phyloP scores from a whole-genome alignment of 1,284 basidiomycete genomes.

The Apiotrichum mycotoxinovorans region DNA sequence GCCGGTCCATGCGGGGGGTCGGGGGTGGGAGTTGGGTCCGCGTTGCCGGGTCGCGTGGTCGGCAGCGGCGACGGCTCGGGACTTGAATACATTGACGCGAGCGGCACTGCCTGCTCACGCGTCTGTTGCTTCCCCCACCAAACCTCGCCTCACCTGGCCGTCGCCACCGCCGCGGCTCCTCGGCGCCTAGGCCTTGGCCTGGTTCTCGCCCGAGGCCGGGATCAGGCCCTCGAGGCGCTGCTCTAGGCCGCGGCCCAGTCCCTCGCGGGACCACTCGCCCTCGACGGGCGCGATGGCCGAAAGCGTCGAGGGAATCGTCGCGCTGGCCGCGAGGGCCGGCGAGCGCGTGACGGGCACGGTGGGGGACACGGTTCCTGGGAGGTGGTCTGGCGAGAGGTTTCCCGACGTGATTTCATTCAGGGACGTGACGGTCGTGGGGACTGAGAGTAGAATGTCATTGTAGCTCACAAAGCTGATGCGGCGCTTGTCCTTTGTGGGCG shows the following conservation, averaged over 20 bases:
- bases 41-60: no score
- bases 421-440: constrained; percentile 66
- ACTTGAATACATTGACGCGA: no score
- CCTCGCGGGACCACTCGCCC: constrained; percentile 78
- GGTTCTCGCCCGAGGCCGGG: background rate
- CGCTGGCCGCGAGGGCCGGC: constrained; percentile 35
- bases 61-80: no score
- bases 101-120: no score
- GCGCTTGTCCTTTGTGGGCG: constrained; percentile 49
- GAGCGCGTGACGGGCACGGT: constrained; percentile 48
- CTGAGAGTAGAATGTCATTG: constrained; percentile 71
- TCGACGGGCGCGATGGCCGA: constrained; percentile 29
- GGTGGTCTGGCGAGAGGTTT: constrained; percentile 45
- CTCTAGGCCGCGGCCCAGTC: constrained; percentile 71
- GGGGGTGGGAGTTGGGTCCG: no score
- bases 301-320: background rate
- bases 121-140: no score
- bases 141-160: no score
- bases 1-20: no score
- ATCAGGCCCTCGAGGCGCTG: constrained; percentile 63
- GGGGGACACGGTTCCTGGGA: constrained; percentile 45
- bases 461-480: constrained; percentile 82
- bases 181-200: constrained; percentile 4
- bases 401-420: constrained; percentile 66
- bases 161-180: no score